These are phyloP conservation scores for Polyrhizophydium stewartii DNA, from an alignment of 371 early-diverging fungal species.

Conservation along the genomic window DNA sequence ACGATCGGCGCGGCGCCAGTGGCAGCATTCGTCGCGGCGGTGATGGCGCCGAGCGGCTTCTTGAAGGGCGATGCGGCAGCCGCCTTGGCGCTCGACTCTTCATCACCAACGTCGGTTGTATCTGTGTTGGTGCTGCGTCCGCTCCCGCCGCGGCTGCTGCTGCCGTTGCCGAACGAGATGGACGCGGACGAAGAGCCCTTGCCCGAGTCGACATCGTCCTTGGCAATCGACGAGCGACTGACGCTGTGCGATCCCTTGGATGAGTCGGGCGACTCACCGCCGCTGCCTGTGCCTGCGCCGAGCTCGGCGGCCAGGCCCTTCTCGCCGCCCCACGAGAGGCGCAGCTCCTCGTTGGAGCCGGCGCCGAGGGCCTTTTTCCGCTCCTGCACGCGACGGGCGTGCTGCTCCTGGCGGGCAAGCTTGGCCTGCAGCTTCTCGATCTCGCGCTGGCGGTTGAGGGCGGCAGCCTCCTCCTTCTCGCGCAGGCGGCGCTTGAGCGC, in stretches of 20 bases:
- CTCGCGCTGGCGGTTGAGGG: slow-evolving; percentile 31
- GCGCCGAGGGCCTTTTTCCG: slow-evolving; percentile 32
- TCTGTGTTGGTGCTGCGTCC: slow-evolving; percentile 2
- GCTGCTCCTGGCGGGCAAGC: slow-evolving; percentile 37
- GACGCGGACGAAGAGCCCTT: not conserved
- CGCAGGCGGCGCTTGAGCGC: slow-evolving; percentile 31
- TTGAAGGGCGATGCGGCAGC: not conserved
- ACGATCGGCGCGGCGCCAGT: too few relatives aligned
- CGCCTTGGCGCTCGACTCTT: not conserved
- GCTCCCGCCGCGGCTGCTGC: not conserved
- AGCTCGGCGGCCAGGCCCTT: not conserved
- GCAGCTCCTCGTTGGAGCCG: slow-evolving; percentile 31
- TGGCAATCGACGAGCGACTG: not conserved
- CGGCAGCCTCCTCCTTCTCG: slow-evolving; percentile 33
- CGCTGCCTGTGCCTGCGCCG: too few relatives aligned
- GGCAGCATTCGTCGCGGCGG: too few relatives aligned
- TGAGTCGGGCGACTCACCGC: not conserved
- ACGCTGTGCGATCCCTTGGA: not conserved
- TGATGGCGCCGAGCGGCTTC: too few relatives aligned
- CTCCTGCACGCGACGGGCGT: slow-evolving; percentile 33
- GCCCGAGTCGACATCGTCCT: not conserved
- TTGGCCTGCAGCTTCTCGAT: slow-evolving; percentile 38
- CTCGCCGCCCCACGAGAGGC: slow-evolving; percentile 12
- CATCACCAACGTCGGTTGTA: slow-evolving; percentile 1
- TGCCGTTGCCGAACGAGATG: not conserved